phyloP scores from a whole-genome alignment of 2,329 filamentous ascomycete species.

The Immersiporthe knoxdaviesiana region DNA sequence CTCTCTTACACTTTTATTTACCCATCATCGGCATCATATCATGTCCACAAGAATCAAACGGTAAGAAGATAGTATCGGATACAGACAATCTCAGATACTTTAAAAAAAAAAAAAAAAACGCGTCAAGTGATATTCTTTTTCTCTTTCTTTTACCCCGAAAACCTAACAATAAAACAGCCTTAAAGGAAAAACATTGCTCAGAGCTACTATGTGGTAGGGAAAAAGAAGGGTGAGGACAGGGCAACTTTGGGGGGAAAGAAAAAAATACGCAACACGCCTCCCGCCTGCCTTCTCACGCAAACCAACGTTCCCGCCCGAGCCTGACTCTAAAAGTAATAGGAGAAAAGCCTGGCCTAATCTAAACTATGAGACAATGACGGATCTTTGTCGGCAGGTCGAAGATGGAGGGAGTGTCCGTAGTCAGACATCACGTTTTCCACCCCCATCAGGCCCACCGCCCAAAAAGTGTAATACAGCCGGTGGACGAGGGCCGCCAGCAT shows the following conservation, averaged over 20 bases:
- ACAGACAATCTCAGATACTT: background rate
- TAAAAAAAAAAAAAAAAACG: too few species aligned
- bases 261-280: background rate
- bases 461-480: background rate
- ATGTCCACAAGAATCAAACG: too few species aligned
- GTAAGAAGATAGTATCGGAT: background rate
- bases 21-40: constrained; percentile 11
- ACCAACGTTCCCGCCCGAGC: constrained; percentile 4
- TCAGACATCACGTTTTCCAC: constrained; percentile 1
- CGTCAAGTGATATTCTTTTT: constrained; percentile 11
- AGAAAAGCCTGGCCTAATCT: constrained; percentile 9
- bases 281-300: constrained; percentile 1
- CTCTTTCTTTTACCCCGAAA: constrained; percentile 1
- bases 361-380: background rate
- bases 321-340: constrained; percentile 3
- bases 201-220: constrained; percentile 15
- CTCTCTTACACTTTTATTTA: background rate
- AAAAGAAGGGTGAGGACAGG: background rate
- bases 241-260: too few species aligned
- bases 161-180: constrained; percentile 3
- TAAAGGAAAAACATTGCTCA: constrained; percentile 8
- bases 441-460: background rate
- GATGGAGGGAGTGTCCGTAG: background rate
- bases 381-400: background rate
- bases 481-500: background rate